Conservation (phyloP, 2,329 filamentous ascomycete species). For the Chaetomium sp. region DNA sequence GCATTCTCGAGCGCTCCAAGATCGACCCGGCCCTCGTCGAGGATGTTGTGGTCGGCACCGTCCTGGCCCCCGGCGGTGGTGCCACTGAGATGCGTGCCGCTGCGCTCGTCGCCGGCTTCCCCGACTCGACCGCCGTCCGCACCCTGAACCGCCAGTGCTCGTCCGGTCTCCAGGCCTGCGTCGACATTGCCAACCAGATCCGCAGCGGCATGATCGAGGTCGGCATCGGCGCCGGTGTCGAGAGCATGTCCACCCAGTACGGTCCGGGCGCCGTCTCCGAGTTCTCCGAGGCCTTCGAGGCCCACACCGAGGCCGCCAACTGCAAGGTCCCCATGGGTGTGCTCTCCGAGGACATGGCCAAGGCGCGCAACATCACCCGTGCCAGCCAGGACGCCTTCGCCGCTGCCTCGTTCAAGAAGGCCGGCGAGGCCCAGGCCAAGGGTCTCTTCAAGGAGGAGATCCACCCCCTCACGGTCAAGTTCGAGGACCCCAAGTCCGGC, state of each 20-base stretch:
- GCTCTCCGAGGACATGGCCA: constrained; percentile 90
- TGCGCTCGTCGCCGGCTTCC: constrained; percentile 83
- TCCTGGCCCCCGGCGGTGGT: constrained; percentile 86
- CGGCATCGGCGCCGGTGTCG: constrained; percentile 87
- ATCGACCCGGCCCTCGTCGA: constrained; percentile 86
- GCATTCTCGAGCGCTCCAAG: constrained; percentile 73
- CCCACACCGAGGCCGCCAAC: constrained; percentile 75
- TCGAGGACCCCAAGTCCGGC: constrained; percentile 83
- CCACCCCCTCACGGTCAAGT: constrained; percentile 75
- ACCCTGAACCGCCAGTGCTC: constrained; percentile 92
- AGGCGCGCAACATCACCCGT: constrained; percentile 68
- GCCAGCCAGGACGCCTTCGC: constrained; percentile 85
- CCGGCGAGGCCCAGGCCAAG: constrained; percentile 71
- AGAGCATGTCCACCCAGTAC: constrained; percentile 93
- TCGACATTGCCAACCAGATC: constrained; percentile 93
- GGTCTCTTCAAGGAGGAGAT: constrained; percentile 96
- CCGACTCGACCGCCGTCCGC: constrained; percentile 76
- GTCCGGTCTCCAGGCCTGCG: constrained; percentile 83
- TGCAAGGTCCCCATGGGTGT: constrained; percentile 98
- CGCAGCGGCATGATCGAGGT: constrained; percentile 88
- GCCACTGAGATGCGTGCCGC: constrained; percentile 96
- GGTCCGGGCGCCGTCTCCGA: constrained; percentile 84
- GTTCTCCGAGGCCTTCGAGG: constrained; percentile 84
- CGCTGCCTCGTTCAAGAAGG: constrained; percentile 88
- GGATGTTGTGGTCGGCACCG: constrained; percentile 86